Evolutionary conservation across 768 basidiomycete genomes (phyloP), one percentile per base, ranked within the genome.

Genomic region (Serendipita sp.): DNA sequence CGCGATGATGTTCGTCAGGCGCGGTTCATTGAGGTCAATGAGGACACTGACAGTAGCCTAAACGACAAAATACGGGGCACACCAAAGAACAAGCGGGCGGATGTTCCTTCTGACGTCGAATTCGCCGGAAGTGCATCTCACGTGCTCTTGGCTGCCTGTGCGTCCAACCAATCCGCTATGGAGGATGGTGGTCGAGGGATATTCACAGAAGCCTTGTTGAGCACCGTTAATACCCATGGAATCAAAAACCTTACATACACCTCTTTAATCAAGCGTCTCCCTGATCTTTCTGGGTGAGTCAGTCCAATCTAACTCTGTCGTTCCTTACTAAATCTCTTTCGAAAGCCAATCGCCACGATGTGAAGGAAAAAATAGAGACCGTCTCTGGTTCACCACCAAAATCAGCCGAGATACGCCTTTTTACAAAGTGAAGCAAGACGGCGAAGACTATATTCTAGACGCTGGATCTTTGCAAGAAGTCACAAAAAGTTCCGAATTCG

Each of bases 161-260:
- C 76, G 28, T 74, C 78, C 3, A 82, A 78, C 3, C 80, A 80
- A 66, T 77, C 76, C 63, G 86, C 86, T 11, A 70, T 75, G 4
- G 86, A 88, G 68, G 79, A 79, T 65, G 84, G 83, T 68, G 77
- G 79, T 38, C 85, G 85, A 7, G 85, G 86, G 1, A 76, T 74
- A 67, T 83, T 88, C 69, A 88, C 85, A 2, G 74, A 72, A 47
- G 75, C 76, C n/a, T 76, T 88, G 41, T 72, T 87, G 23, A 73
- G 78, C 32, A 75, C 79, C 18, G 77, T 76, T 54, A 73, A 78
- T 38, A 71, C 72, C 44, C 69, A 76, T 16, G 78, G 82, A 0
- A 75, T 87, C 28, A 83, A 86, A 68, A 77, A 76, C 64, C 76
- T 80, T 3, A 78, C 80, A 10, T 84, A 81, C 68, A 67, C 67